Evolutionary conservation across 2,329 filamentous ascomycete genomes (phyloP), one percentile per base, ranked within the genome.

Genomic region (Tothia fuscella): DNA sequence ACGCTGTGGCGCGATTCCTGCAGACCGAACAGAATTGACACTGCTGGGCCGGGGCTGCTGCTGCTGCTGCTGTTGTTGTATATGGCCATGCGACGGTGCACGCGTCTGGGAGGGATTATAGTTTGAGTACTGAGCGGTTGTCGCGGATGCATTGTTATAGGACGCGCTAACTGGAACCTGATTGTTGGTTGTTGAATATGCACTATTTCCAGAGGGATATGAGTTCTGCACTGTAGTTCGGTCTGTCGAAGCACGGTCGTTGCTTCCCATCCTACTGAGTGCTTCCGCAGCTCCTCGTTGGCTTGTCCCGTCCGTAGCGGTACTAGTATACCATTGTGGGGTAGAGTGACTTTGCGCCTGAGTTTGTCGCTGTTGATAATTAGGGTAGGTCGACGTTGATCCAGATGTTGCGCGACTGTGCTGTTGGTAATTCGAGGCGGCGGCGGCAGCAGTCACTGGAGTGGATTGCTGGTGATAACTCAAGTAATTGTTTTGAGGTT

Each of bases 1-100:
- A n/a, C 14, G 46, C 34, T 44, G 53, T 52, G 6, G 43, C 33
- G 17, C 32, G 51, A 20, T 52, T 53, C 2, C 50, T 48, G 39
- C 58, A 56, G 16, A 56, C 49, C 25, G 39, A 6, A 20, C 31
- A 12, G 43, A 42, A 22, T 45, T 45, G 16, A 45, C 43, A 26
- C 43, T 45, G n/a, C 24, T 36, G 12, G 43, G 39, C n/a, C 39
- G 29, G 5, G 19, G 20, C 22, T 42, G 39, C 24, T 19, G 20
- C 20, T 28, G 3, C 5, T 12, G 16, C 24, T 36, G 38, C 14
- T 29, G 26, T 29, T 14, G 10, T 29, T 29, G 10, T 10, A 14
- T 14, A 29, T 29, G 26, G 26, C 26, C 26, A 10, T 29, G 26
- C 14, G 26, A 29, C 26, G 26, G 10, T 10, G 10, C 14, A 29